Evolutionary conservation across 352 stramenopile genomes (phyloP).

Genomic region (Phytophthora pluvialis): DNA sequence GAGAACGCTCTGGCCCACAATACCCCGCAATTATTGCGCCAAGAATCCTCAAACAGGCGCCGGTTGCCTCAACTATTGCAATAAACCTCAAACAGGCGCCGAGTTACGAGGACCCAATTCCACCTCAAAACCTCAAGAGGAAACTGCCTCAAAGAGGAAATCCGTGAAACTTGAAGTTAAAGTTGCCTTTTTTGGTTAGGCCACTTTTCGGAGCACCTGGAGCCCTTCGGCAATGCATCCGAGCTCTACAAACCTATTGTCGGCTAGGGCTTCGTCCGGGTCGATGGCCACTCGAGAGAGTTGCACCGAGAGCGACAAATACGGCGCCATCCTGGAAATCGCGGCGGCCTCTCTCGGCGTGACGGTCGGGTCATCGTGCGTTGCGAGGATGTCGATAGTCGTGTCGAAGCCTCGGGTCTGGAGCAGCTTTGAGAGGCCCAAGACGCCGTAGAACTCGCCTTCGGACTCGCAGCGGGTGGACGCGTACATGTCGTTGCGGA

Average conservation of each 20-base stretch:
- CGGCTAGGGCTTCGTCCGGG: conserved; percentile 39
- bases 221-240: conserved; percentile 51
- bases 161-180: conserved; percentile 13
- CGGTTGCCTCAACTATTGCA: too few species aligned
- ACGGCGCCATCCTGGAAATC: conserved; percentile 47
- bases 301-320: conserved; percentile 59
- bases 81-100: too few species aligned
- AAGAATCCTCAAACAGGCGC: too few species aligned
- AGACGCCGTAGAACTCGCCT: conserved; percentile 55
- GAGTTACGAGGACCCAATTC: too few species aligned
- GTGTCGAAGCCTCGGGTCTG: conserved; percentile 44
- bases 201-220: conserved; percentile 66
- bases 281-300: conserved; percentile 46
- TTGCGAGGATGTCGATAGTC: conserved; percentile 56
- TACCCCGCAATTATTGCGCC: too few species aligned
- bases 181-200: conserved; percentile 28
- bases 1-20: neutral
- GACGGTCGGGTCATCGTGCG: conserved; percentile 37
- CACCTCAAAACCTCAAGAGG: too few species aligned
- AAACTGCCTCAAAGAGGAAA: too few species aligned
- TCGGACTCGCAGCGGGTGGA: conserved; percentile 53
- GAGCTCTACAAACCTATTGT: conserved; percentile 56
- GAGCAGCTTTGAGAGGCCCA: conserved; percentile 48
- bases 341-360: conserved; percentile 61
- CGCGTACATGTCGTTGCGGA: conserved; percentile 80